Conservation (phyloP, 257 asterid species). For the Linderniella brevidens region DNA sequence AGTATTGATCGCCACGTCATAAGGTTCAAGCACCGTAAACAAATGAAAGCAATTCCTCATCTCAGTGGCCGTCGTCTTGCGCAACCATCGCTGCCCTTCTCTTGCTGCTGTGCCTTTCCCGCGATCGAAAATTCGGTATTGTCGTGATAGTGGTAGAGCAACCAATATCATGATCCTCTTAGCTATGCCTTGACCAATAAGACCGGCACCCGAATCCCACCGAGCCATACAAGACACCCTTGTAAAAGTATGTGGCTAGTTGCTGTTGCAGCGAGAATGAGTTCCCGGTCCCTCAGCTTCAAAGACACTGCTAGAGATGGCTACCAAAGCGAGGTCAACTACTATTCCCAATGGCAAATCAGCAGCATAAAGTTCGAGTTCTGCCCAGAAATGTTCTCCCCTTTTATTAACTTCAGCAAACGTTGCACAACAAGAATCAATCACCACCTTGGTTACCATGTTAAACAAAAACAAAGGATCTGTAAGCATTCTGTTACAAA, state of each 20-base stretch:
- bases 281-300: slow-evolving; percentile 91
- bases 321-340: slow-evolving; percentile 85
- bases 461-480: slow-evolving; percentile 90
- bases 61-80: no score
- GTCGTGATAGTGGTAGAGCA: no score
- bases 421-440: slow-evolving; percentile 94
- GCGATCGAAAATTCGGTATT: no score
- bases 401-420: slow-evolving; percentile 93
- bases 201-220: slow-evolving; percentile 91
- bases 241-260: slow-evolving; percentile 73
- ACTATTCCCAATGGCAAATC: slow-evolving; percentile 82
- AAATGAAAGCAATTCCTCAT: no score
- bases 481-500: slow-evolving; percentile 80
- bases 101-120: no score
- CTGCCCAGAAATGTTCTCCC: slow-evolving; percentile 94
- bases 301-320: slow-evolving; percentile 55
- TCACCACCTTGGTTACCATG: slow-evolving; percentile 84
- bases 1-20: no score
- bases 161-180: slow-evolving; percentile 87
- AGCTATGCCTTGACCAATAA: slow-evolving; percentile 93
- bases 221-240: slow-evolving; percentile 83
- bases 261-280: slow-evolving; percentile 70
- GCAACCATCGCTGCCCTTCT: no score
- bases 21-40: no score
- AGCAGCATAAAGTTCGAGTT: slow-evolving; percentile 89